A percentile compares a stretch with the other conserved stretches of the same genome.
Evolutionary conservation across 2,329 filamentous ascomycete genomes (phyloP).

Genomic region (Phaeosphaeriaceae sp.): DNA sequence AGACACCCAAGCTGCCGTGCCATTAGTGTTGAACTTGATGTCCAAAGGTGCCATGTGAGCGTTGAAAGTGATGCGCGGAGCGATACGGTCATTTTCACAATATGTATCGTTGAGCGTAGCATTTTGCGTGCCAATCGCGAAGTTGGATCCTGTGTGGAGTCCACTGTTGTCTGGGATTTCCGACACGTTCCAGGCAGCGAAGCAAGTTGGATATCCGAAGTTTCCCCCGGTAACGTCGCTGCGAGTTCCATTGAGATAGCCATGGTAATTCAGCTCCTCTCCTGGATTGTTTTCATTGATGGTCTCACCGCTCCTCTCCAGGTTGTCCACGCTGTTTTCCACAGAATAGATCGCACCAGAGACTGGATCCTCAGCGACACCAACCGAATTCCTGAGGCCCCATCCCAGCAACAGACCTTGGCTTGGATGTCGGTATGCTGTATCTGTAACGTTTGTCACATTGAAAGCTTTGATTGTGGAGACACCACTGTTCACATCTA

Average conservation of each 20-base stretch:
- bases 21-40: conserved; percentile 69
- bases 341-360: conserved; percentile 63
- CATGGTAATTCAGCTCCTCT: conserved; percentile 77
- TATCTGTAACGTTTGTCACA: conserved; percentile 50
- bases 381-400: conserved; percentile 77
- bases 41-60: conserved; percentile 77
- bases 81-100: conserved; percentile 50
- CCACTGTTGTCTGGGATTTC: conserved; percentile 56
- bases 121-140: conserved; percentile 56
- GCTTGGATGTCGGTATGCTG: conserved; percentile 58
- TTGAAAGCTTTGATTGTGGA: conserved; percentile 73
- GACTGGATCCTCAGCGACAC: conserved; percentile 67
- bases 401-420: conserved; percentile 64
- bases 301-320: conserved; percentile 64
- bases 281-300: conserved; percentile 73
- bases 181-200: conserved; percentile 67
- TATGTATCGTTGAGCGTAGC: conserved; percentile 56
- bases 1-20: conserved; percentile 67
- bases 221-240: conserved; percentile 58
- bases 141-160: conserved; percentile 56
- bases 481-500: conserved; percentile 61
- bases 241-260: conserved; percentile 62
- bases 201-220: conserved; percentile 76
- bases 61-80: conserved; percentile 64
- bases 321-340: conserved; percentile 74